phyloP scores from a whole-genome alignment of 2,329 filamentous ascomycete genomes.

The Penicillium sp. region DNA sequence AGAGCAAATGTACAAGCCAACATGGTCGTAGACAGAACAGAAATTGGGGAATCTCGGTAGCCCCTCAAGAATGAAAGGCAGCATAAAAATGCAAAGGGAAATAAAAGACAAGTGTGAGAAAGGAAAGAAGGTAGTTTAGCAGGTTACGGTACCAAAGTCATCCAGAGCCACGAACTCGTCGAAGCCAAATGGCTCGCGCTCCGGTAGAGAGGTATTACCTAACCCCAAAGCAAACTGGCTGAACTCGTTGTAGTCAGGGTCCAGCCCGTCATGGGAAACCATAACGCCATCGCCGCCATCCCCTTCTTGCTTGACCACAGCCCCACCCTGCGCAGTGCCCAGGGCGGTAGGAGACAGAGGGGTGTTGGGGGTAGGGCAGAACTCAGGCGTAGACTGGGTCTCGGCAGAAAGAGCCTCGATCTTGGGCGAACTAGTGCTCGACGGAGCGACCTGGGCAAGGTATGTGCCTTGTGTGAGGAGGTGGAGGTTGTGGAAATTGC shows the following conservation, averaged over 20 bases:
- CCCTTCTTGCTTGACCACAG: constrained; percentile 16
- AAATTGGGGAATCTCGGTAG: background rate
- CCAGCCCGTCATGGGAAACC: constrained; percentile 31
- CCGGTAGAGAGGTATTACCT: constrained; percentile 26
- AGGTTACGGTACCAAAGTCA: constrained; percentile 33
- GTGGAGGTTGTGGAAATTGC: constrained; percentile 21
- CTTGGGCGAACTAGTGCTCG: constrained; percentile 22
- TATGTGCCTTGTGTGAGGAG: constrained; percentile 25
- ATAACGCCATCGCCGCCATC: constrained; percentile 26
- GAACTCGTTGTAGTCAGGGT: constrained; percentile 37
- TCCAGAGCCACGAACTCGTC: constrained; percentile 37
- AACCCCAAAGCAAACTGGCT: constrained; percentile 35
- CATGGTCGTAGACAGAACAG: constrained; percentile 14
- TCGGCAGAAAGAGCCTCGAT: constrained; percentile 28
- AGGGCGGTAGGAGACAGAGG: constrained; percentile 30
- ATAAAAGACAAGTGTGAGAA: constrained; percentile 12
- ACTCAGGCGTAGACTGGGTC: constrained; percentile 35
- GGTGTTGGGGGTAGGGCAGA: constrained; percentile 35
- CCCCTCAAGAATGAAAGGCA: constrained; percentile 21
- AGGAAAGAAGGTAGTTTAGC: constrained; percentile 15
- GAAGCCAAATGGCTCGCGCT: constrained; percentile 30
- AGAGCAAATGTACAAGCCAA: constrained; percentile 22
- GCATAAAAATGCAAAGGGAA: constrained; percentile 9
- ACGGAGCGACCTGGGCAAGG: constrained; percentile 13
- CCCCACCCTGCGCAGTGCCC: constrained; percentile 5